phyloP scores from a whole-genome alignment of 2,329 filamentous ascomycete genomes.

The Fusarium sp. region DNA sequence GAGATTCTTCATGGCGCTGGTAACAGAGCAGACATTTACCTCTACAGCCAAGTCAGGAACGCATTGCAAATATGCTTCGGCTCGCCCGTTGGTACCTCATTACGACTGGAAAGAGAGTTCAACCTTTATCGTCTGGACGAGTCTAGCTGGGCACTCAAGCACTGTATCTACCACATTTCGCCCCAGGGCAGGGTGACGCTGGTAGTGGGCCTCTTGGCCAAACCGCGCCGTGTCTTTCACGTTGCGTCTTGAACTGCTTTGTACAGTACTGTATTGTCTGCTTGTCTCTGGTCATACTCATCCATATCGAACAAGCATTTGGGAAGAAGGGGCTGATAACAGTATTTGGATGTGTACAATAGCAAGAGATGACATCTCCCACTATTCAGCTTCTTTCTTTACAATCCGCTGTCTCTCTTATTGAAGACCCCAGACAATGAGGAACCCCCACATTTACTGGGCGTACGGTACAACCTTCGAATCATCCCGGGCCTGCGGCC shows the following conservation, averaged over 20 bases:
- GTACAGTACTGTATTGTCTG: neutral
- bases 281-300: constrained; percentile 1
- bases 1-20: neutral
- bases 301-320: neutral
- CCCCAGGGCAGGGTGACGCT: constrained; percentile 36
- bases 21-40: neutral
- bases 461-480: constrained; percentile 29
- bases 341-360: neutral
- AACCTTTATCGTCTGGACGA: constrained; percentile 21
- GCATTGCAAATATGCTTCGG: constrained; percentile 16
- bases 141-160: constrained; percentile 11
- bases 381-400: neutral
- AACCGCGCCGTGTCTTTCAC: constrained; percentile 39
- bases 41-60: constrained; percentile 29
- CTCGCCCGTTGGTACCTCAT: constrained; percentile 22
- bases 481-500: constrained; percentile 30
- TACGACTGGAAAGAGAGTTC: constrained; percentile 32
- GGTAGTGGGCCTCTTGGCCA: constrained; percentile 36
- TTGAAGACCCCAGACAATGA: constrained; percentile 29
- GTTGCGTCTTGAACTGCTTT: constrained; percentile 19
- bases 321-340: neutral
- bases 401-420: constrained; percentile 5
- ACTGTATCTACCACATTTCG: constrained; percentile 16
- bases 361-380: neutral
- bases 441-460: constrained; percentile 27